These are phyloP conservation scores for Sphagnum magellanicum DNA, from an alignment of 228 moss, liverwort and hornwort species.

Conservation along the genomic window DNA sequence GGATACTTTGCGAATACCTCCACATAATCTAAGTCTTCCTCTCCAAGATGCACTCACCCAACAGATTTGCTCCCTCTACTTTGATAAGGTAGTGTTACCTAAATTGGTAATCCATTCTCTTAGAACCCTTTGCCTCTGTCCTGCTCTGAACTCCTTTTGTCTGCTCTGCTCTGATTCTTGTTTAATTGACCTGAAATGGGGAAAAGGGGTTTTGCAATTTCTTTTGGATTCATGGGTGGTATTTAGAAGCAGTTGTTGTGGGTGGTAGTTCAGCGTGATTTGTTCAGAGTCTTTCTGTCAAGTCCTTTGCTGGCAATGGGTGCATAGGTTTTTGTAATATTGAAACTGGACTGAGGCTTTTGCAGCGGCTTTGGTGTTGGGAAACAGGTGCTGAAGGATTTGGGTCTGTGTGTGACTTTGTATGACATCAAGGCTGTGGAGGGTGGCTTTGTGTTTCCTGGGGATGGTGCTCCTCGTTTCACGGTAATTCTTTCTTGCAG, in stretches of 20 bases:
- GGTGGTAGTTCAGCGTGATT: neutral
- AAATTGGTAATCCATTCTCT: neutral
- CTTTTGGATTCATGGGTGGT: no score
- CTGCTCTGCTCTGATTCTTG: neutral
- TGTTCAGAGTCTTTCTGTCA: neutral
- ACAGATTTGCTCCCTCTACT: slow-evolving; percentile 61
- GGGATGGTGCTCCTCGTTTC: slow-evolving; percentile 92
- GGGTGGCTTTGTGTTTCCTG: slow-evolving; percentile 88
- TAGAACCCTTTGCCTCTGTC: neutral
- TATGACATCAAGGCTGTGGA: slow-evolving; percentile 84
- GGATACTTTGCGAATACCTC: slow-evolving; percentile 77
- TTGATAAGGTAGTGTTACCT: slow-evolving; percentile 57
- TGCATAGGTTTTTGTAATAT: neutral
- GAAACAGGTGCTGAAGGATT: slow-evolving; percentile 69
- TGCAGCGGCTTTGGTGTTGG: neutral
- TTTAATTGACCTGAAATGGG: neutral
- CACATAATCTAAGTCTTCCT: slow-evolving; percentile 72
- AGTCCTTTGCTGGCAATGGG: neutral
- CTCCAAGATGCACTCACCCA: slow-evolving; percentile 68
- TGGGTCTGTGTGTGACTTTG: slow-evolving; percentile 81
- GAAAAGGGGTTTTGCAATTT: neutral
- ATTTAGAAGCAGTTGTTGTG: no score
- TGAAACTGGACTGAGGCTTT: neutral
- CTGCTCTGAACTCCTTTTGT: neutral
- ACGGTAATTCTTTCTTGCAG: slow-evolving; percentile 28